Evolutionary conservation across 768 basidiomycete genomes (phyloP).

Genomic region (Daedaleopsis sinensis): DNA sequence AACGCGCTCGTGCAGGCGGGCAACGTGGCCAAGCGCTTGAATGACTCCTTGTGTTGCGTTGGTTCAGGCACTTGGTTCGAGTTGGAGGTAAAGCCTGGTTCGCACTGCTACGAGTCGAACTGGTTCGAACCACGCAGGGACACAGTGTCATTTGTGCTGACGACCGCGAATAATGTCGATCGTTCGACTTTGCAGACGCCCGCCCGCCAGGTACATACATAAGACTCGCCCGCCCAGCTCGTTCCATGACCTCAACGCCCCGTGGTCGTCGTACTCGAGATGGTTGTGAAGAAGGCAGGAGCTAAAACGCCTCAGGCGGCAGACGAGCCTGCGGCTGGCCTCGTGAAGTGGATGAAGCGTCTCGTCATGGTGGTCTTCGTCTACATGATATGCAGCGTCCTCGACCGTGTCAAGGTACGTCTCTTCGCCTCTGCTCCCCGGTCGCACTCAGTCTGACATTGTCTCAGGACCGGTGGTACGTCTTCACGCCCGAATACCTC

Average conservation of each 20-base stretch:
- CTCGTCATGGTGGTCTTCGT: slow-evolving; percentile 30
- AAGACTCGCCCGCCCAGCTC: neutral
- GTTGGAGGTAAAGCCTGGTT: no score
- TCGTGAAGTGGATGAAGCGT: slow-evolving; percentile 39
- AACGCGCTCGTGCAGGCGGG: slow-evolving; percentile 10
- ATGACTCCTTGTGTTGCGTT: neutral
- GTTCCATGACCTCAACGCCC: neutral
- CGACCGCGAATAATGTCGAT: slow-evolving; percentile 10
- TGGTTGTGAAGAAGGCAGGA: slow-evolving; percentile 16
- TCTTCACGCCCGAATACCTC: slow-evolving; percentile 72
- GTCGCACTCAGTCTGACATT: neutral
- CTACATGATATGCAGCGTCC: slow-evolving; percentile 45
- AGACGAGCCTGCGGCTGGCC: neutral
- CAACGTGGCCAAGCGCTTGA: slow-evolving; percentile 20
- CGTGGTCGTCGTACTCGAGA: neutral
- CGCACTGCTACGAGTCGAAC: no score
- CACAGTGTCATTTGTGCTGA: slow-evolving; percentile 12
- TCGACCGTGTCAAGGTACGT: slow-evolving; percentile 68
- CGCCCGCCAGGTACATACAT: neutral
- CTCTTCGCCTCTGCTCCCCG: neutral
- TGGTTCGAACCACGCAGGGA: neutral
- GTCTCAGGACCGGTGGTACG: slow-evolving; percentile 82
- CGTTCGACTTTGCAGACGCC: slow-evolving; percentile 3
- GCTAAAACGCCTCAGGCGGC: neutral
- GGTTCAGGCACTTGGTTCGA: slow-evolving; percentile 1